Percentiles rank a stretch among this genome's conserved stretches.
Evolutionary conservation across 768 basidiomycete genomes (phyloP).

Genomic region (Rhodotorula graminis): DNA sequence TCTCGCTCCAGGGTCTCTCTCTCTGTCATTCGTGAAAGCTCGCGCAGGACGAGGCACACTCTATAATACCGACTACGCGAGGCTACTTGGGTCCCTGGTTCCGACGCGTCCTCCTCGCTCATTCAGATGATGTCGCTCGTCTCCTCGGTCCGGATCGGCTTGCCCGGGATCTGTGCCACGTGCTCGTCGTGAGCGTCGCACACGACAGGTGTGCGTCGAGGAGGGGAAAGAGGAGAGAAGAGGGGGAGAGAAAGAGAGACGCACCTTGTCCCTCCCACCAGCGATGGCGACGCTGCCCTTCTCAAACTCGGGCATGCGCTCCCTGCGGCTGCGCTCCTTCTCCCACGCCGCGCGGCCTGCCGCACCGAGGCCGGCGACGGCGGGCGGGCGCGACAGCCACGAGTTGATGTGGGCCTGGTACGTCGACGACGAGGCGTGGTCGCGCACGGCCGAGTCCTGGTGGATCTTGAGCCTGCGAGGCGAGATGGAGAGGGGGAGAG

Average conservation of each 20-base stretch:
- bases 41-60: too few species aligned
- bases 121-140: neutral
- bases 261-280: conserved; percentile 23
- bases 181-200: too few species aligned
- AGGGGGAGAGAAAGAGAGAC: neutral
- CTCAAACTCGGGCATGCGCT: neutral
- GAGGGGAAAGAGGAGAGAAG: neutral
- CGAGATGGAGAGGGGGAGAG: too few species aligned
- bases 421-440: conserved; percentile 3
- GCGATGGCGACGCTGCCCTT: conserved; percentile 23
- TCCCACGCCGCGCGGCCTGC: conserved; percentile 29
- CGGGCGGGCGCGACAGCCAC: conserved; percentile 24
- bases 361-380: conserved; percentile 24
- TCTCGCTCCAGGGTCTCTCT: too few species aligned
- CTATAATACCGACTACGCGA: too few species aligned
- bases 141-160: conserved; percentile 3
- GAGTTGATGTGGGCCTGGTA: conserved; percentile 27
- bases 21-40: too few species aligned
- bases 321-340: conserved; percentile 6
- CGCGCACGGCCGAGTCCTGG: conserved; percentile 10
- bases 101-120: neutral
- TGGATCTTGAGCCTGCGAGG: conserved; percentile 21
- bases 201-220: too few species aligned
- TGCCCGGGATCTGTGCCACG: conserved; percentile 24
- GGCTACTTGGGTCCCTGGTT: too few species aligned